Evolutionary conservation across 2,329 filamentous ascomycete genomes (phyloP).

Genomic region (Ascochyta lentis): DNA sequence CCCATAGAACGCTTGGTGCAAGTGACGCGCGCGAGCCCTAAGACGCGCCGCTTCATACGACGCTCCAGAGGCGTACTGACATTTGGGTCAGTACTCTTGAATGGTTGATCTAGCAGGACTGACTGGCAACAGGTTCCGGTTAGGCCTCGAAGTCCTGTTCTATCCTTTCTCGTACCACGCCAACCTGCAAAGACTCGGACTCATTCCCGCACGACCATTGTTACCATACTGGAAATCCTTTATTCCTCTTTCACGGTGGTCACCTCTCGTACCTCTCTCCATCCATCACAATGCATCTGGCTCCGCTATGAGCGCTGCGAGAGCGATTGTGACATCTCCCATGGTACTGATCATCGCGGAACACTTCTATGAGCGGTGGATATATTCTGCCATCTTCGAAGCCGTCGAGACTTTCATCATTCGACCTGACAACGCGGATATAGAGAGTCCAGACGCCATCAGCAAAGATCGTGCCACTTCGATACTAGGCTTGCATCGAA

Average conservation of each 20-base stretch:
- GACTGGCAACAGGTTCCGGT: constrained; percentile 31
- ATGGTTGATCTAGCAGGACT: neutral
- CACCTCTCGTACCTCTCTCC: constrained; percentile 35
- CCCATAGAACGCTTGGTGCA: constrained; percentile 39
- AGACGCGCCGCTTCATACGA: constrained; percentile 29
- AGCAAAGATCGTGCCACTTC: constrained; percentile 28
- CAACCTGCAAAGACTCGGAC: constrained; percentile 39
- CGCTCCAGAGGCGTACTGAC: constrained; percentile 30
- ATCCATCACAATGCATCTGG: constrained; percentile 22
- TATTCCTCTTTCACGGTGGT: constrained; percentile 38
- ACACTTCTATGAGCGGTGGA: constrained; percentile 35
- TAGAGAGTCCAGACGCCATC: constrained; percentile 31
- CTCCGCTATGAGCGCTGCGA: constrained; percentile 22
- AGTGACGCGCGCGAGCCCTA: constrained; percentile 27
- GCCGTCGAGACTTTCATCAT: constrained; percentile 39
- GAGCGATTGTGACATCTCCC: constrained; percentile 35
- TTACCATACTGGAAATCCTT: constrained; percentile 37
- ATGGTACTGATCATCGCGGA: constrained; percentile 35
- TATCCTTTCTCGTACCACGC: constrained; percentile 45
- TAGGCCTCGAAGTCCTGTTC: constrained; percentile 37
- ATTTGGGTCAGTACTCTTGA: constrained; percentile 25
- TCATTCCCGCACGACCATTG: constrained; percentile 36
- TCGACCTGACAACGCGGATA: constrained; percentile 39
- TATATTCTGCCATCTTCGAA: constrained; percentile 37
- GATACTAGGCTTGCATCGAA: constrained; percentile 32